These are phyloP conservation scores for Gymnopilus junonius DNA, from an alignment of 768 basidiomycete genomes.

Conservation along the genomic window DNA sequence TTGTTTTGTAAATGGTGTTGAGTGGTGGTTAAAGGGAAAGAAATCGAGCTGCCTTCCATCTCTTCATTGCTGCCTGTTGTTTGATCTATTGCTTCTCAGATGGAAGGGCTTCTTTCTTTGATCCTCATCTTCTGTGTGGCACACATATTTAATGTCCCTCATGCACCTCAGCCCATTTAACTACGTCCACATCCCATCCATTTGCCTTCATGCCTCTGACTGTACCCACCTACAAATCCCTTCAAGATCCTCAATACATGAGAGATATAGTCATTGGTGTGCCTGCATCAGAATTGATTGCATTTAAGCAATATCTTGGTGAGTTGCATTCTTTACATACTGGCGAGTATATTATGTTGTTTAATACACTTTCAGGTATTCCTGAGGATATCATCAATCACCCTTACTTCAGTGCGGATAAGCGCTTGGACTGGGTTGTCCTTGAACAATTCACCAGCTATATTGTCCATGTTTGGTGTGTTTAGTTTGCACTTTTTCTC, in stretches of 20 bases:
- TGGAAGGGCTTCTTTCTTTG: neutral
- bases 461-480: neutral
- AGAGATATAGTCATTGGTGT: neutral
- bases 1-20: neutral
- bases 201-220: neutral
- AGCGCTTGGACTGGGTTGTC: neutral
- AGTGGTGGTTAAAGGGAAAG: neutral
- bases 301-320: neutral
- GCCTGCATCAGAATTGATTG: neutral
- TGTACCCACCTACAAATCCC: neutral
- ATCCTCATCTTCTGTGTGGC: neutral
- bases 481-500: too few species aligned
- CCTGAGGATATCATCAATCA: neutral
- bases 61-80: too few species aligned
- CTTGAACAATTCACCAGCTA: neutral
- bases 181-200: too few species aligned
- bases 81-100: too few species aligned
- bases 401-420: neutral
- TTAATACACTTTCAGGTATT: neutral
- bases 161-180: too few species aligned
- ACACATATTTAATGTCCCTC: too few species aligned
- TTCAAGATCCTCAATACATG: neutral
- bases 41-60: neutral
- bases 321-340: neutral
- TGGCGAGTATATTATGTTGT: neutral